Base-by-base conservation (phyloP, 108 stramenopile species). In the Discostella stelligeroides region DNA sequence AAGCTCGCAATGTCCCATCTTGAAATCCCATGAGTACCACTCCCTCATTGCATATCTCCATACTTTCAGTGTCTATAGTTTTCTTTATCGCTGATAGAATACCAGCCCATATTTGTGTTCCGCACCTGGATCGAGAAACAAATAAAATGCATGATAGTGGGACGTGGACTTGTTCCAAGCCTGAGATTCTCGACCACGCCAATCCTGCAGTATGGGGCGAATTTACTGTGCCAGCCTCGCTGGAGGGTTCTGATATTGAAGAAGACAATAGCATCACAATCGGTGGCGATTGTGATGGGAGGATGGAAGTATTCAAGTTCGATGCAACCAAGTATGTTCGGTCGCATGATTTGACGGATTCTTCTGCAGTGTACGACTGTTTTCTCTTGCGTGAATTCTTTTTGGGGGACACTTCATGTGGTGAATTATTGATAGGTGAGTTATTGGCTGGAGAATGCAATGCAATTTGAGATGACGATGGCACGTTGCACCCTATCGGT, bases 261-360 rank as follows among this genome's bases (percentile, higher is more conserved):
- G 37, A 29, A 51, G 67, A 61, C 25, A 77, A 13, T 40, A 29
- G 27, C 68, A 77, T 70, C n/a, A 70, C 56, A 47, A 77, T 45
- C 37, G 76, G 69, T 15, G 55, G 59, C 14, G 64, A 42, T 70
- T 65, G 47, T 17, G 68, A 65, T 59, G 68, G 63, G 10, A 63
- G 54, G 6, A 68, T n/a, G 46, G 40, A 55, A 15, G 34, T 68
- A 38, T 60, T 70, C 43, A 75, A 55, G 40, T 43, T 69, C 11
- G 76, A 65, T 40, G 76, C 76, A 77, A 77, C 63, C n/a, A 70
- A 63, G 50, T 77, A 66, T 27, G 70, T 53, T n/a, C 27, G 24
- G 34, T 49, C 14, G 18, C 23, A 15, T 51, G 17, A 51, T 30
- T 38, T 30, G 18, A 48, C 48, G 2, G 43, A 51, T 18, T 58